A percentile compares a stretch with the other conserved stretches of the same genome.
Evolutionary conservation across 371 early-diverging fungal genomes (phyloP).

Genomic region (Synchytrium microbalum): DNA sequence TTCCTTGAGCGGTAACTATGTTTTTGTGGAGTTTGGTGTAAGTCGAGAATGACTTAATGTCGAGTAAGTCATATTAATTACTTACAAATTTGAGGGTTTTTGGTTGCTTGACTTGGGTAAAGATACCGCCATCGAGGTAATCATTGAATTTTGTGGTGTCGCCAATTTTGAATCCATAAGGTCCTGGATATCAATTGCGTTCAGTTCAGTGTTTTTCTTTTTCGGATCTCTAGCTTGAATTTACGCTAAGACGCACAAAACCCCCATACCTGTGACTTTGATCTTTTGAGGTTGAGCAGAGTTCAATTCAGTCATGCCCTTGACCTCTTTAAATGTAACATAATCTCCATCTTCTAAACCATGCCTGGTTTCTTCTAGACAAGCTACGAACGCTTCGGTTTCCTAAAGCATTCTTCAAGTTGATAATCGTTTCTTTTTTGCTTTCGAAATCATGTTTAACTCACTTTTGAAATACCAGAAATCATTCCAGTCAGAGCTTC

Average conservation of each 20-base stretch:
- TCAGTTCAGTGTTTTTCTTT: too few species aligned
- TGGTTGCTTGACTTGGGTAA: slow-evolving; percentile 91
- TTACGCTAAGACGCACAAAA: neutral
- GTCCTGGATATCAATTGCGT: slow-evolving; percentile 41
- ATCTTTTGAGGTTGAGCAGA: slow-evolving; percentile 70
- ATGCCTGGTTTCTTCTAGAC: slow-evolving; percentile 93
- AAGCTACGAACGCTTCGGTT: slow-evolving; percentile 84
- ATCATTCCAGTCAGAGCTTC: slow-evolving; percentile 90
- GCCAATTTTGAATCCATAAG: slow-evolving; percentile 93
- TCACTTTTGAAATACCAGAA: slow-evolving; percentile 69
- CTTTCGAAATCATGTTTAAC: neutral
- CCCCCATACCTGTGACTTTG: slow-evolving; percentile 58
- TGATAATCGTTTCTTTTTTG: slow-evolving; percentile 11
- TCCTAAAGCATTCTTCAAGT: too few species aligned
- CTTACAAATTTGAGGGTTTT: slow-evolving; percentile 72
- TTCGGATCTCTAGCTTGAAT: neutral
- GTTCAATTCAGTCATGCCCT: slow-evolving; percentile 85
- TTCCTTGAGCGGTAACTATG: slow-evolving; percentile 63
- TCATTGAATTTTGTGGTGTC: slow-evolving; percentile 67
- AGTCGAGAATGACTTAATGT: neutral
- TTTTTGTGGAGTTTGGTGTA: neutral
- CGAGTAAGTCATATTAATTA: neutral
- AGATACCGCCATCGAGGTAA: slow-evolving; percentile 80
- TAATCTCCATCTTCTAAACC: slow-evolving; percentile 94
- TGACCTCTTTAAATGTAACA: slow-evolving; percentile 88